A percentile compares a stretch with the other conserved stretches of the same genome.
phyloP scores from a whole-genome alignment of 2,329 filamentous ascomycete species.

The Tolypocladium cylindrosporum region DNA sequence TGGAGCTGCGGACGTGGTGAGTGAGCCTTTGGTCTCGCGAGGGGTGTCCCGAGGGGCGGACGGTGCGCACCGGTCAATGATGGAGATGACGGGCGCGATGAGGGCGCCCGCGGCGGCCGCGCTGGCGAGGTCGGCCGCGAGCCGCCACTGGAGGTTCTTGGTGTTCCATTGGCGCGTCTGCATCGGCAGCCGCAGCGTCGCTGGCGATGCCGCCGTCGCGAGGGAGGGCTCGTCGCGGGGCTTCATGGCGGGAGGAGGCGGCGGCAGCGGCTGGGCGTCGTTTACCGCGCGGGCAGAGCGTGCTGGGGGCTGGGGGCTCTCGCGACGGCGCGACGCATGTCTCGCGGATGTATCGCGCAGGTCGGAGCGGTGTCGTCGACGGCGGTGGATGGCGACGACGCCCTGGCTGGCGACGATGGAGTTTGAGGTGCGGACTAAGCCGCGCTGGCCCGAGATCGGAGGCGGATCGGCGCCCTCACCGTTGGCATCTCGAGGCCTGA shows the following conservation, averaged over 20 bases:
- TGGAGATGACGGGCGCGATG: conserved; percentile 75
- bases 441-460: conserved; percentile 2
- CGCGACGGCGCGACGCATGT: not conserved
- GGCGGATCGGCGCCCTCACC: not conserved
- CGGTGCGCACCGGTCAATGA: conserved; percentile 67
- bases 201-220: not conserved
- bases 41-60: not conserved
- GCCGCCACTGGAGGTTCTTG: conserved; percentile 54
- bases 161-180: conserved; percentile 55
- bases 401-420: not conserved
- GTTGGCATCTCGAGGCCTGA: too few relatives aligned
- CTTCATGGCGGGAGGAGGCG: not conserved
- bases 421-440: not conserved
- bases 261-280: too few relatives aligned
- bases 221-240: not conserved
- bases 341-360: not conserved
- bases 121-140: conserved; percentile 58
- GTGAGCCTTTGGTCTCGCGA: not conserved
- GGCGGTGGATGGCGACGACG: not conserved
- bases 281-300: not conserved
- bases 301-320: not conserved
- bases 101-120: conserved; percentile 63
- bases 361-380: too few relatives aligned
- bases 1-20: conserved; percentile 40
- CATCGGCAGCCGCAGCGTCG: not conserved